These are phyloP conservation scores for Citrullus mucosospermus DNA, from an alignment of 306 rosid genomes.

Conservation along the genomic window DNA sequence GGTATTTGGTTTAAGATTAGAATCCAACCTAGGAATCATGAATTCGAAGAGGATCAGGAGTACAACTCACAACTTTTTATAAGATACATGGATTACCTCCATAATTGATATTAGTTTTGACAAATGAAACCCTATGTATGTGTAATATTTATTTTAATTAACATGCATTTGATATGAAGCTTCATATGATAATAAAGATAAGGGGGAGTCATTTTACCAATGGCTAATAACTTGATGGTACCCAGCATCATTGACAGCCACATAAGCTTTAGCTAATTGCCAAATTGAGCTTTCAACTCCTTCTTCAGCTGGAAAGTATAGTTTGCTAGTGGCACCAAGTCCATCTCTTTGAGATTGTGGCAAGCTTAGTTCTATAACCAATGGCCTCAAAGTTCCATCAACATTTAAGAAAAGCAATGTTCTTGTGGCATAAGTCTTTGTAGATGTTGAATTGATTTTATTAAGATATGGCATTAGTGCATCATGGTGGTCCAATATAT, in stretches of 20 bases:
- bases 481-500: constrained; percentile 60
- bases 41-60: too few species aligned
- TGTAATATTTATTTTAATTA: constrained; percentile 13
- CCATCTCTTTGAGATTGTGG: neutral
- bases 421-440: constrained; percentile 11
- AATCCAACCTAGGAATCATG: too few species aligned
- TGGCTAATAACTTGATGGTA: constrained; percentile 33
- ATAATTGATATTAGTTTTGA: too few species aligned
- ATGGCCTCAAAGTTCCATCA: constrained; percentile 31
- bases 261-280: constrained; percentile 17
- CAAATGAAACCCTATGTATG: neutral
- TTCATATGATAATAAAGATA: too few species aligned
- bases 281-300: constrained; percentile 43
- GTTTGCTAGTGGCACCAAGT: constrained; percentile 38
- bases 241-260: constrained; percentile 18
- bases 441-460: constrained; percentile 10
- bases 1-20: too few species aligned
- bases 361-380: neutral
- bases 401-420: constrained; percentile 43
- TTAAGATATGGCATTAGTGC: constrained; percentile 40
- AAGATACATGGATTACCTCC: too few species aligned
- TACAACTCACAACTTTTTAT: too few species aligned
- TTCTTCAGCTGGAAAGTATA: constrained; percentile 32
- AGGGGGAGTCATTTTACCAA: neutral
- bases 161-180: too few species aligned